A percentile compares a stretch with the other conserved stretches of the same genome.
Conservation (phyloP, 1,139 yeast species). For the Debaryomyces psychrophilus region DNA sequence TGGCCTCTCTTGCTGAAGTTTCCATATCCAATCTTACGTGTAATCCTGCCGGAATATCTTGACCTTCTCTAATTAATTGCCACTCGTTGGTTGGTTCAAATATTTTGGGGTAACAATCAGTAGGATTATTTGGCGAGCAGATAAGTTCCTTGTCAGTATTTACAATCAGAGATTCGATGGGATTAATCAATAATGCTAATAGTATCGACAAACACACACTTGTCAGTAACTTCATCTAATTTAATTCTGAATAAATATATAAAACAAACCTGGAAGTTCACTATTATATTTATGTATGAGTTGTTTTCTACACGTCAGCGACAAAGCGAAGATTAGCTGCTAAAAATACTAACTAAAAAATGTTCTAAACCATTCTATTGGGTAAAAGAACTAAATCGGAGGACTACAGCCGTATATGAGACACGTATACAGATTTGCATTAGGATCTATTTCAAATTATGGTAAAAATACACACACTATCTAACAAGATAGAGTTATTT, state of each 20-base stretch:
- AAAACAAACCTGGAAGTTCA: not conserved
- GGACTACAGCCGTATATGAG: not conserved
- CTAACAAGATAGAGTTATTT: slow-evolving; percentile 6
- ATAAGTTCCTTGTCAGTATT: slow-evolving; percentile 32
- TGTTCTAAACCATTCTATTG: slow-evolving; percentile 1
- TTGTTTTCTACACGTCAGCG: slow-evolving; percentile 11
- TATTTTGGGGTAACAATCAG: slow-evolving; percentile 63
- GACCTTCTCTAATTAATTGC: slow-evolving; percentile 69
- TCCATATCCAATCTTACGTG: slow-evolving; percentile 74
- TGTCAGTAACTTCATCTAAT: slow-evolving; percentile 4
- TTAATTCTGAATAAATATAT: not conserved
- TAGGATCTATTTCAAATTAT: slow-evolving; percentile 1
- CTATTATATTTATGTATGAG: not conserved
- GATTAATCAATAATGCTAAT: slow-evolving; percentile 2
- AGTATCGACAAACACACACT: not conserved
- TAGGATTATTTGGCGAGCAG: slow-evolving; percentile 49
- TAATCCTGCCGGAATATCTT: slow-evolving; percentile 74
- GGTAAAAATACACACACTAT: not conserved
- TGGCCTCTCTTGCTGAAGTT: slow-evolving; percentile 70
- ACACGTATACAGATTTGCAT: not conserved
- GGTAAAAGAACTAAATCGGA: not conserved
- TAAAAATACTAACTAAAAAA: not conserved
- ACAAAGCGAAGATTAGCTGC: slow-evolving; percentile 5
- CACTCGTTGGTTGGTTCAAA: slow-evolving; percentile 69
- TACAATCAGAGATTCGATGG: slow-evolving; percentile 14